These are phyloP conservation scores for Capsella rubella DNA, from an alignment of 441 rosid genomes.

Conservation along the genomic window DNA sequence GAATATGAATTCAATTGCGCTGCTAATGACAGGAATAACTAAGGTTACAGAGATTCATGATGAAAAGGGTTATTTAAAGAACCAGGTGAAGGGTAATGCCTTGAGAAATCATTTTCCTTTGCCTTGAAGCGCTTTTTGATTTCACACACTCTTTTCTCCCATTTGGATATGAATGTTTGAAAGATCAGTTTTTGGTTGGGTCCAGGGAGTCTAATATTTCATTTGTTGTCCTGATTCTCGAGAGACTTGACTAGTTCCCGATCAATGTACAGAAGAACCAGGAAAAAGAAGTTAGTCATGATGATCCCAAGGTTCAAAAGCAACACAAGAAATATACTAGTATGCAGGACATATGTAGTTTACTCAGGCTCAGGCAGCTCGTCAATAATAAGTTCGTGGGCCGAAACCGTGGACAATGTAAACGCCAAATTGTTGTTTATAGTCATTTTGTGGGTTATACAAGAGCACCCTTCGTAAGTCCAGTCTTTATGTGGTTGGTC, in stretches of 20 bases:
- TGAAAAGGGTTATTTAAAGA: neutral
- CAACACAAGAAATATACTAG: neutral
- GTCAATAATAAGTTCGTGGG: neutral
- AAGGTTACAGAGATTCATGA: neutral
- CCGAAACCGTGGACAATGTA: neutral
- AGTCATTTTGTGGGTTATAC: neutral
- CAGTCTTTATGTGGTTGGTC: no score
- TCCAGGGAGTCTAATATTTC: neutral
- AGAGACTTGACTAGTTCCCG: neutral
- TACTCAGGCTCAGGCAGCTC: neutral
- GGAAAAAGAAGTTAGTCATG: neutral
- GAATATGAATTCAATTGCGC: neutral
- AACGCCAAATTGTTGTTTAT: neutral
- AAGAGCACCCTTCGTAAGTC: neutral
- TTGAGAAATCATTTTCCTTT: neutral
- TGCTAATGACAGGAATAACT: neutral
- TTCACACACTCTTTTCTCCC: neutral
- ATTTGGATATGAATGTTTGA: conserved; percentile 1
- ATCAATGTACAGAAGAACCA: neutral
- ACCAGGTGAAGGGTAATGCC: neutral
- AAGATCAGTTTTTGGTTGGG: neutral
- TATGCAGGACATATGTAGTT: neutral
- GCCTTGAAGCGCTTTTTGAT: neutral
- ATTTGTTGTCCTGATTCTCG: conserved; percentile 2
- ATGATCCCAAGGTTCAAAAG: neutral